Evolutionary conservation across 768 basidiomycete species (phyloP).

Genomic region (Strobilomyces dryophilus): DNA sequence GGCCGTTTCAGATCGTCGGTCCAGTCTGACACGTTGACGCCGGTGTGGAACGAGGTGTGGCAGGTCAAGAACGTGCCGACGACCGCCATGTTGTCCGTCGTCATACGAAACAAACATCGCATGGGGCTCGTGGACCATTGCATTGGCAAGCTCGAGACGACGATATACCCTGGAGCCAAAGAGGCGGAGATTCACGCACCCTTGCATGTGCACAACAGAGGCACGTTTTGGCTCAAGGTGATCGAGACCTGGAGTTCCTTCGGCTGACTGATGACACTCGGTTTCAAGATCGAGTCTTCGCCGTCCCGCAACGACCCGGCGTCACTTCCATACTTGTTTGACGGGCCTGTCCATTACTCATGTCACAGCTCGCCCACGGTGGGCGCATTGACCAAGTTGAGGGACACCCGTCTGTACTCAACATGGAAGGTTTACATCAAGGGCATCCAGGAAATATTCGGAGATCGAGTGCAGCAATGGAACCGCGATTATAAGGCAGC

Average conservation of each 20-base stretch:
- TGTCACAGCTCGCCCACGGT: conserved; percentile 68
- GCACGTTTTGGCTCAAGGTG: conserved; percentile 71
- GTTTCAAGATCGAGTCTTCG: conserved; percentile 49
- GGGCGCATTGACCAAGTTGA: conserved; percentile 57
- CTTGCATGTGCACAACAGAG: conserved; percentile 44
- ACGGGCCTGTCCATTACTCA: conserved; percentile 70
- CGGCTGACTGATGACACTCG: conserved; percentile 4
- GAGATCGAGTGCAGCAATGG: conserved; percentile 61
- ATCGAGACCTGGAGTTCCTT: background rate
- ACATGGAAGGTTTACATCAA: conserved; percentile 75
- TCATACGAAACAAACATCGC: conserved; percentile 68
- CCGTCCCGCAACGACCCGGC: conserved; percentile 41
- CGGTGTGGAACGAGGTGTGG: conserved; percentile 80
- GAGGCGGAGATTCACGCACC: conserved; percentile 60
- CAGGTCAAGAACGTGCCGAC: conserved; percentile 66
- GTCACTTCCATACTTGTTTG: conserved; percentile 57
- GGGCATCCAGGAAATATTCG: conserved; percentile 56
- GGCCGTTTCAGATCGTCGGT: conserved; percentile 54
- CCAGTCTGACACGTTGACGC: conserved; percentile 48
- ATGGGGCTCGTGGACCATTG: conserved; percentile 53
- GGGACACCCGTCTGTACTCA: conserved; percentile 62
- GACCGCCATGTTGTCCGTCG: conserved; percentile 54
- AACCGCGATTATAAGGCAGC: conserved; percentile 65
- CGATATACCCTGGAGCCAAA: conserved; percentile 52
- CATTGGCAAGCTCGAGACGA: conserved; percentile 59